phyloP scores from a whole-genome alignment of 1,139 yeast species.

The Ogataea hybrid region DNA sequence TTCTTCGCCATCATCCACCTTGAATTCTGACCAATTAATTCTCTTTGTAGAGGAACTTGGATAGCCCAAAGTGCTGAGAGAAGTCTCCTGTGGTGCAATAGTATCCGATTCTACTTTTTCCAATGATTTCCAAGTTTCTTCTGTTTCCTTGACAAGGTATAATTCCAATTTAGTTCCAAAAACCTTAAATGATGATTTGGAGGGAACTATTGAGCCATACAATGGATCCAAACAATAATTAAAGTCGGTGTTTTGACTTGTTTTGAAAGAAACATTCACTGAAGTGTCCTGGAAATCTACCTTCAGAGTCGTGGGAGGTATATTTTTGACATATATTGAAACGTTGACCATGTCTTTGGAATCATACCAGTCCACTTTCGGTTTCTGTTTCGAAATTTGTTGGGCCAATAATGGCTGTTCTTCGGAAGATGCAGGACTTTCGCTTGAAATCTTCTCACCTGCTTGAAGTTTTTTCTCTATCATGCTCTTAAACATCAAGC shows the following conservation, averaged over 20 bases:
- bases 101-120: conserved; percentile 30
- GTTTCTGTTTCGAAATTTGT: conserved; percentile 32
- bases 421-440: conserved; percentile 2
- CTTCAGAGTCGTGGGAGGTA: conserved; percentile 21
- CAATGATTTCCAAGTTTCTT: conserved; percentile 45
- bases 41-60: conserved; percentile 62
- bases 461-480: conserved; percentile 35
- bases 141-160: conserved; percentile 38
- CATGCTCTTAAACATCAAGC: conserved; percentile 52
- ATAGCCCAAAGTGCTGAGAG: conserved; percentile 35
- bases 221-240: conserved; percentile 51
- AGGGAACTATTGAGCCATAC: conserved; percentile 48
- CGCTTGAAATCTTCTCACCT: no score
- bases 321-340: conserved; percentile 67
- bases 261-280: conserved; percentile 23
- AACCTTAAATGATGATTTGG: conserved; percentile 46
- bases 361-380: conserved; percentile 83
- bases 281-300: conserved; percentile 18
- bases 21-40: conserved; percentile 73
- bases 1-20: conserved; percentile 49
- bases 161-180: conserved; percentile 78
- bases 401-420: conserved; percentile 1
- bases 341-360: conserved; percentile 54
- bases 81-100: conserved; percentile 35
- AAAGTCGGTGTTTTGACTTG: conserved; percentile 41